Base-by-base conservation (phyloP, 2,329 filamentous ascomycete species). In the Talaromyces sp. region DNA sequence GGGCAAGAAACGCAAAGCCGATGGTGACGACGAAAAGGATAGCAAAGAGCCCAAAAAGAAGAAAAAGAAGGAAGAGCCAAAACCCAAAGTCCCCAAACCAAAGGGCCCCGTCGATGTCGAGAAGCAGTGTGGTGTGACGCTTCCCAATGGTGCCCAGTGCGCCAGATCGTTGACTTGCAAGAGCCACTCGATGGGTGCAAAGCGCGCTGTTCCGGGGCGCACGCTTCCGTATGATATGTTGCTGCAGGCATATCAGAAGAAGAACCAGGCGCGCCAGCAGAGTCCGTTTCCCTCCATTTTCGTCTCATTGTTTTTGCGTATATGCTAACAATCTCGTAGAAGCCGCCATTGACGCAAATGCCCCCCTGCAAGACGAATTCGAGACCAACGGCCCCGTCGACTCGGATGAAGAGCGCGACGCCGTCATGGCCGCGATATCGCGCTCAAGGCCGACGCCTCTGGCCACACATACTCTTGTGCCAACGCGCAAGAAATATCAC, bases 191-290 rank as follows among this genome's bases (percentile, higher is more conserved):
- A 96, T 97, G 93, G 92, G 93, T 11, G 89, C 93, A 5, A 97
- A 97, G 76, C 84, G 93, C 67, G 89, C 89, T 0, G 93, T 97
- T 3, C 89, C 91, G 5, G 93, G 93, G 0, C 84, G 93, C 63
- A 95, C 90, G 51, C 78, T 96, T 62, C 93, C 93, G 1, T 97
- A 97, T 71, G 92, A 96, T 74, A 95, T 96, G 88, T 80, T 97
- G 43, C 82, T 97, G 41, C 87, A 89, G 14, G 88, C 89, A 8
- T 95, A 95, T 70, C 90, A 95, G 75, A 97, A 98, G 83, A 98
- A 97, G 82, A 99, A 99, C 69, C 95, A 98, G 75, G 95, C 95
- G 24, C 96, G 96, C 71, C 91, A 96, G 78, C 95, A 98, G 76
- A 96, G 91, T 93, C 82, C 78, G 88, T 83, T 50, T 31, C 3